Conservation (phyloP, 2,329 filamentous ascomycete species). For the Cryphonectria nitschkei region DNA sequence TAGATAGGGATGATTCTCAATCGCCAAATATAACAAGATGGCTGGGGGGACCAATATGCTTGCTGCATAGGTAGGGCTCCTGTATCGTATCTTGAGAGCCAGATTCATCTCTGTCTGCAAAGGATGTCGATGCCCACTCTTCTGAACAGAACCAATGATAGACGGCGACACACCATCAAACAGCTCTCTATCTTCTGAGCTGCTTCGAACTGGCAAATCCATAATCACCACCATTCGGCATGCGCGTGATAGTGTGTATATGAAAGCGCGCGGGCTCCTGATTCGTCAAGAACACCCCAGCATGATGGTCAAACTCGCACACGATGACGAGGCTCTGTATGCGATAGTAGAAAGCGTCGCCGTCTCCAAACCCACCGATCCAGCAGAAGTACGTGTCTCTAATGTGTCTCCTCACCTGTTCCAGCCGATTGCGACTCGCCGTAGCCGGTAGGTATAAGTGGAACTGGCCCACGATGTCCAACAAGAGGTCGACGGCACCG, state of each 20-base stretch:
- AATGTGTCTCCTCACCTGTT: conserved; percentile 58
- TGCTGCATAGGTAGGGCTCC: neutral
- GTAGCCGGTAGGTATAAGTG: conserved; percentile 66
- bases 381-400: conserved; percentile 79
- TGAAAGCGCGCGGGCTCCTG: neutral
- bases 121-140: neutral
- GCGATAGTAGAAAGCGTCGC: conserved; percentile 76
- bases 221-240: neutral
- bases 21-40: neutral
- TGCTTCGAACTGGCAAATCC: neutral
- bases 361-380: conserved; percentile 71
- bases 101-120: neutral
- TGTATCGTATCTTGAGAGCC: neutral
- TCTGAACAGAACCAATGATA: neutral
- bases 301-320: conserved; percentile 49
- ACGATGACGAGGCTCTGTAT: conserved; percentile 77
- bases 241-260: conserved; percentile 1
- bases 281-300: neutral
- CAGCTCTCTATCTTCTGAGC: neutral
- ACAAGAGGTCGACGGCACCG: conserved; percentile 48
- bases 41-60: neutral
- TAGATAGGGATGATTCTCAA: neutral
- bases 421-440: conserved; percentile 58
- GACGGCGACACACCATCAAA: neutral
- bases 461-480: conserved; percentile 65